phyloP scores from a whole-genome alignment of 176 grass and related monocot genomes.

The Carex myosuroides region DNA sequence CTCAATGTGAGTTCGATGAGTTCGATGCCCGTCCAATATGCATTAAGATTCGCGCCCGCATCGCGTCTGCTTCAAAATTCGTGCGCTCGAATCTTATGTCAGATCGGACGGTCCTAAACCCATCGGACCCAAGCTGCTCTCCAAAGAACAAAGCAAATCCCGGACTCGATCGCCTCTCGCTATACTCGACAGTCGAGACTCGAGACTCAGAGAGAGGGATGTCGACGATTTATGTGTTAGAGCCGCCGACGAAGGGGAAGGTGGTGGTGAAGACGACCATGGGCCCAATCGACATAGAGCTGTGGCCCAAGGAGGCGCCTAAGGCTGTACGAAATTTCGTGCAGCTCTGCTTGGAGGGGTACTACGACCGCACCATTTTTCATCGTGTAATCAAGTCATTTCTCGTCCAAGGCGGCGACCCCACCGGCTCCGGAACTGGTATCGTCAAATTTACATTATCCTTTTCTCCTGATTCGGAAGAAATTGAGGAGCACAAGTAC shows the following conservation, averaged over 20 bases:
- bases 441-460: not conserved
- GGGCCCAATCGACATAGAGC: slow-evolving; percentile 79
- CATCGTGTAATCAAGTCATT: slow-evolving; percentile 91
- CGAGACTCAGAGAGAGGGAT: slow-evolving; percentile 27
- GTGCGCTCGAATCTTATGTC: no score
- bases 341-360: slow-evolving; percentile 89
- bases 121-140: no score
- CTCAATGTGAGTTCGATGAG: no score
- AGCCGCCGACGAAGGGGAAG: slow-evolving; percentile 90
- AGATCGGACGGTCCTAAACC: no score
- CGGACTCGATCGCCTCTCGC: not conserved
- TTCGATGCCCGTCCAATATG: no score
- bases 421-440: slow-evolving; percentile 70
- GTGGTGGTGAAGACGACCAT: slow-evolving; percentile 82
- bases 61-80: no score
- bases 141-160: not conserved
- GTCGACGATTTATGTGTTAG: slow-evolving; percentile 88
- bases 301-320: slow-evolving; percentile 94
- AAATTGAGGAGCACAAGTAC: not conserved
- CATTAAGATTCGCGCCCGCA: no score
- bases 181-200: not conserved
- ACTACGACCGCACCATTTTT: slow-evolving; percentile 82
- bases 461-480: not conserved
- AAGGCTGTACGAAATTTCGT: slow-evolving; percentile 92
- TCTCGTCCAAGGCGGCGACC: slow-evolving; percentile 87